These are phyloP conservation scores for Boletus subparvulus DNA, from an alignment of 768 basidiomycete genomes.

Conservation along the genomic window DNA sequence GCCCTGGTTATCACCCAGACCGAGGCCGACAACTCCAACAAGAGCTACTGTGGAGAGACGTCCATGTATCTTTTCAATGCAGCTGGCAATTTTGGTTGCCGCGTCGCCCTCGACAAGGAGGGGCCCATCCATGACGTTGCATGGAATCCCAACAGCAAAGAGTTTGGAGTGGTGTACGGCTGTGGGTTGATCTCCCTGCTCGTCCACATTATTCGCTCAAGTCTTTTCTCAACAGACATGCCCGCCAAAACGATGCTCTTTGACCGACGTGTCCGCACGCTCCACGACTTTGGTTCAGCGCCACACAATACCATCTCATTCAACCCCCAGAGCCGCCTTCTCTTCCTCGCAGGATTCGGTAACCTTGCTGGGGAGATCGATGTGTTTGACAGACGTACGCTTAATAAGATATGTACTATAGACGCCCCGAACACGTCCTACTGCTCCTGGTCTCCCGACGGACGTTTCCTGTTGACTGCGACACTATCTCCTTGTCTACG, in stretches of 20 bases:
- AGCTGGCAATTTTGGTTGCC: conserved; percentile 90
- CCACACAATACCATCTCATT: conserved; percentile 93
- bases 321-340: conserved; percentile 88
- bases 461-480: conserved; percentile 89
- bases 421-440: conserved; percentile 92
- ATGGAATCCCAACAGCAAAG: conserved; percentile 96
- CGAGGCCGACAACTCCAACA: conserved; percentile 95
- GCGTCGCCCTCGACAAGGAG: conserved; percentile 89
- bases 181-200: conserved; percentile 56
- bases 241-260: conserved; percentile 92
- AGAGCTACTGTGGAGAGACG: conserved; percentile 98
- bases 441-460: conserved; percentile 96
- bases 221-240: conserved; percentile 60
- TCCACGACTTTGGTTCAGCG: conserved; percentile 88
- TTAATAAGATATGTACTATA: conserved; percentile 74
- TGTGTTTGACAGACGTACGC: conserved; percentile 83
- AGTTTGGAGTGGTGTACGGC: conserved; percentile 95
- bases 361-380: conserved; percentile 95
- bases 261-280: conserved; percentile 81
- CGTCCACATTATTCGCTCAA: not conserved
- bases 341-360: conserved; percentile 93
- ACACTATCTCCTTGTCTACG: conserved; percentile 37
- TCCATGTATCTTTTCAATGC: conserved; percentile 90
- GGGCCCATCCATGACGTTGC: conserved; percentile 95
- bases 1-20: conserved; percentile 91